phyloP scores from a whole-genome alignment of 202 grass and related monocot genomes.

The Carex arenaria region DNA sequence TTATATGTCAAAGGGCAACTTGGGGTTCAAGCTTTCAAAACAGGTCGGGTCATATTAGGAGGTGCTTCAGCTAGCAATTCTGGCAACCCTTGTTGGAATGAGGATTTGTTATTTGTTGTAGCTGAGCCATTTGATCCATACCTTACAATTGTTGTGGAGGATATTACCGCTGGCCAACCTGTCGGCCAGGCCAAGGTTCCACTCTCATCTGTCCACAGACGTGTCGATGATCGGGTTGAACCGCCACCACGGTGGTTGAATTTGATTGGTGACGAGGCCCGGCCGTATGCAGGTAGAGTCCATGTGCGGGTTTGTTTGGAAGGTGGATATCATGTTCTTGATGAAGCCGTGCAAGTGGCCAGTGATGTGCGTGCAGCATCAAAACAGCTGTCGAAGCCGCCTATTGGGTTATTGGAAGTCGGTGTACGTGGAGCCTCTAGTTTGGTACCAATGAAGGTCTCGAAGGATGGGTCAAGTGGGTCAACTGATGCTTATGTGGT shows the following conservation, averaged over 20 bases:
- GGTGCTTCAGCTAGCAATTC: slow-evolving; percentile 53
- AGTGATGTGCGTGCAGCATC: slow-evolving; percentile 96
- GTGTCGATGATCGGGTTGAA: slow-evolving; percentile 64
- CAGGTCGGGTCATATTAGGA: slow-evolving; percentile 52
- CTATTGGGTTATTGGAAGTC: slow-evolving; percentile 83
- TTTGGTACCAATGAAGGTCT: slow-evolving; percentile 93
- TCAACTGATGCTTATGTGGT: slow-evolving; percentile 92
- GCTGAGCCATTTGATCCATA: slow-evolving; percentile 93
- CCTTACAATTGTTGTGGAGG: slow-evolving; percentile 65
- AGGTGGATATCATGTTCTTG: slow-evolving; percentile 97
- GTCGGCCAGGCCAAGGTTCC: slow-evolving; percentile 72
- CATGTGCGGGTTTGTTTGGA: slow-evolving; percentile 92
- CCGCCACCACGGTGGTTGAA: slow-evolving; percentile 93
- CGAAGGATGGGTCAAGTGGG: slow-evolving; percentile 65
- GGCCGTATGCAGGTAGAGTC: slow-evolving; percentile 75
- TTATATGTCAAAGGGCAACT: slow-evolving; percentile 91
- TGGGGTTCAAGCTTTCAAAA: slow-evolving; percentile 81
- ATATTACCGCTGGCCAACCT: slow-evolving; percentile 42
- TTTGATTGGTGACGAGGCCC: slow-evolving; percentile 61
- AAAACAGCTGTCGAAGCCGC: slow-evolving; percentile 93
- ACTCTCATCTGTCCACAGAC: slow-evolving; percentile 66
- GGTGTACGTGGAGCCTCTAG: slow-evolving; percentile 76
- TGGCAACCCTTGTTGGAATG: slow-evolving; percentile 89
- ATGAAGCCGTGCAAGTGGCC: slow-evolving; percentile 85
- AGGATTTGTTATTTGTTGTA: slow-evolving; percentile 88